Conservation (phyloP, 1,284 basidiomycete species). For the Naganishia albida region DNA sequence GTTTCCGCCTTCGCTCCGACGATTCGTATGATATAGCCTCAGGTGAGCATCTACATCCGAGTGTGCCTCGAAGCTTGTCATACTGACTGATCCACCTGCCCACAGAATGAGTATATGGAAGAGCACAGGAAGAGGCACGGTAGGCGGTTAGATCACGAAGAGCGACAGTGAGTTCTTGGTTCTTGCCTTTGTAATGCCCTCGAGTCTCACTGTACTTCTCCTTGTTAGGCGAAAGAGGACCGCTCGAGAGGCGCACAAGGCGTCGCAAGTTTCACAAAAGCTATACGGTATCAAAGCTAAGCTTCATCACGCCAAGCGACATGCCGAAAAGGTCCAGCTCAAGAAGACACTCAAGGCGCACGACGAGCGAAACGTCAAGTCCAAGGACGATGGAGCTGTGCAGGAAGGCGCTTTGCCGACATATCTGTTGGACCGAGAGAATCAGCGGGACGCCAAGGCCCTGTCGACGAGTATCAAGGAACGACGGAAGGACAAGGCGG, state of each 20-base stretch:
- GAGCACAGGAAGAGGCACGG: conserved; percentile 55
- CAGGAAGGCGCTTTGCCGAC: conserved; percentile 89
- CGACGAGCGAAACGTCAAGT: conserved; percentile 97
- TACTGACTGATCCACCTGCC: conserved; percentile 20
- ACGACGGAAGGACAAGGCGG: conserved; percentile 98
- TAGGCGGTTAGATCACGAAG: conserved; percentile 54
- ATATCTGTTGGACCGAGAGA: conserved; percentile 94
- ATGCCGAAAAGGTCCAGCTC: conserved; percentile 97
- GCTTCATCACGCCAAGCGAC: conserved; percentile 90
- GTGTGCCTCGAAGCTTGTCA: not conserved
- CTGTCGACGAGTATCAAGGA: conserved; percentile 98
- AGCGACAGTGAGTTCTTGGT: conserved; percentile 48
- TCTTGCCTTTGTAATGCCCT: not conserved
- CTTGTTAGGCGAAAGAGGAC: conserved; percentile 82
- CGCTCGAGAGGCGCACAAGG: conserved; percentile 85
- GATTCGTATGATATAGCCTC: conserved; percentile 42
- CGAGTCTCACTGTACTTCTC: conserved; percentile 1
- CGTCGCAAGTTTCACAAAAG: conserved; percentile 86
- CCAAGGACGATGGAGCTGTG: conserved; percentile 75
- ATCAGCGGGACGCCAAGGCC: conserved; percentile 96
- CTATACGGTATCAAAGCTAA: conserved; percentile 97
- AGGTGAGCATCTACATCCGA: conserved; percentile 35
- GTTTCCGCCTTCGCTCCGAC: not conserved
- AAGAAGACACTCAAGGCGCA: conserved; percentile 99
- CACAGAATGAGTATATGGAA: conserved; percentile 55